Percentiles rank a stretch among this genome's conserved stretches.
phyloP scores from a whole-genome alignment of 2,329 filamentous ascomycete genomes.

The Microcyclospora pomicola region DNA sequence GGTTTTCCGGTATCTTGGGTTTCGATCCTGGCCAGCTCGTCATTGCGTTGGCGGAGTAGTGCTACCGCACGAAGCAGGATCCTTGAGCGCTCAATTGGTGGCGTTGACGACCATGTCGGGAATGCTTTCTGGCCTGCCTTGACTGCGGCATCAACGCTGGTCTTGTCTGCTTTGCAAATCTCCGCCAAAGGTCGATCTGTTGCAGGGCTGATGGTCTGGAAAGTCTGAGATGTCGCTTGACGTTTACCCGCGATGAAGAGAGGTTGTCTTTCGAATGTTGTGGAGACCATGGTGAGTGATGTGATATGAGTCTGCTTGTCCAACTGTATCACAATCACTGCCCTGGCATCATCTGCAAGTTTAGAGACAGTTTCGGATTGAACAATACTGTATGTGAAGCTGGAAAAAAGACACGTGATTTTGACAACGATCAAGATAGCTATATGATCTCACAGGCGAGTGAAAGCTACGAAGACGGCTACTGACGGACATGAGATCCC shows the following conservation, averaged over 20 bases:
- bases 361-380: too few relatives aligned
- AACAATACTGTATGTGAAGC: too few relatives aligned
- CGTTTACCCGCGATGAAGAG: constrained; percentile 63
- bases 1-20: constrained; percentile 80
- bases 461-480: too few relatives aligned
- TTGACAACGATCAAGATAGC: too few relatives aligned
- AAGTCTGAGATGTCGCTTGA: constrained; percentile 47
- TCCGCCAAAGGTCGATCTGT: constrained; percentile 54
- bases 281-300: too few relatives aligned
- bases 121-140: constrained; percentile 59
- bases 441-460: too few relatives aligned
- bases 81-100: constrained; percentile 59
- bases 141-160: constrained; percentile 59
- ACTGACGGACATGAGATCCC: too few relatives aligned
- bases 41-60: constrained; percentile 61
- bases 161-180: constrained; percentile 41
- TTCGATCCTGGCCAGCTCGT: constrained; percentile 64
- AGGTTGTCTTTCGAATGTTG: constrained; percentile 13
- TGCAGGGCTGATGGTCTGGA: constrained; percentile 61
- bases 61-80: constrained; percentile 65
- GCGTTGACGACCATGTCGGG: constrained; percentile 59
- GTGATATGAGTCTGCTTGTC: too few relatives aligned
- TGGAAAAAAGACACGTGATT: too few relatives aligned
- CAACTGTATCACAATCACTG: too few relatives aligned
- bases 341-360: too few relatives aligned